Base-by-base conservation (phyloP, 202 grass and related monocot species). In the Carex sylvatica region DNA sequence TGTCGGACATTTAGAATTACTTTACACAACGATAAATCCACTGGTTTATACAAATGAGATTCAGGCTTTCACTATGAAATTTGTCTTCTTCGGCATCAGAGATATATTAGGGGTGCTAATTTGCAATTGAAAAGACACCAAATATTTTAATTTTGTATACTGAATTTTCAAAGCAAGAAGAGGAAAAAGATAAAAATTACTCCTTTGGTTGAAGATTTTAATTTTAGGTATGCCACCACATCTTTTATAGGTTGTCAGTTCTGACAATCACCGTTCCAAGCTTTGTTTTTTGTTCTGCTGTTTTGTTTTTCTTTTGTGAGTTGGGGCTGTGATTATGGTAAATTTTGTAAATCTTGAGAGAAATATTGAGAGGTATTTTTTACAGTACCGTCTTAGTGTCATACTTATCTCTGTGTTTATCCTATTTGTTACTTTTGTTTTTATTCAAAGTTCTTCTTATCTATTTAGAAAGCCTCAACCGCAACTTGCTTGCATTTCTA, bases 1-100 rank as follows among this genome's bases (percentile, higher is more conserved):
- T 81, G 2, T 90, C 88, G 2, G 71, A 75, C 68, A 81, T 61
- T 79, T 80, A 90, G 71, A 64, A 35, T 51, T 26, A n/a, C 51
- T 72, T 76, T 33, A 76, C 26, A 11, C 26, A 20, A 52, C 44
- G 70, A 26, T 73, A 42, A 52, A 56, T 76, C 56, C 2, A 33
- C 47, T 56, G 23, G 26, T 56, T 76, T 33, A n/a, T 9, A 14
- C 65, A 40, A n/a, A 38, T 40, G 30, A 40, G 65, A 69, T 28
- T 68, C 5, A 55, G 28, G 51, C n/a, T 70, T 44, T 35, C 51
- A 19, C 26, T 55, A 24, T 73, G 14, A 76, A 75, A 55, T 33
- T 56, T 56, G 72, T 56, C 12, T 76, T 18, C 46, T n/a, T 53
- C 13, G 49, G 47, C 71, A 54, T 72, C 14, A 6, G 13, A 31